Conservation (phyloP, 2,329 filamentous ascomycete genomes). For the Ophiognomonia clavigignenti-juglandacearum region DNA sequence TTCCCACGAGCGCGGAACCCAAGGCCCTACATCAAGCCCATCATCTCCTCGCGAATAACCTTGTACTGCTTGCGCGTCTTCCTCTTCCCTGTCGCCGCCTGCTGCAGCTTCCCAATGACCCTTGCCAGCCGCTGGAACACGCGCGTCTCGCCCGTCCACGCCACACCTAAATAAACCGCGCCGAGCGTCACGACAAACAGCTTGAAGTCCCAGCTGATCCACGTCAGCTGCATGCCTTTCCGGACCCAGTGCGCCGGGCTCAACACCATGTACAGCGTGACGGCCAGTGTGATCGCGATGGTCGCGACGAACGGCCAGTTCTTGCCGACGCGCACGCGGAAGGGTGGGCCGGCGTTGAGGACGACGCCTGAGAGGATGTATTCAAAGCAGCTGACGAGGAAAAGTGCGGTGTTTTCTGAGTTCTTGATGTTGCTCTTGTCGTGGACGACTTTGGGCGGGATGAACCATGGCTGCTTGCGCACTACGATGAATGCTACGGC, state of each 20-base stretch:
- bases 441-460: conserved; percentile 70
- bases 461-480: conserved; percentile 77
- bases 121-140: conserved; percentile 67
- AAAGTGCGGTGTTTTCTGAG: conserved; percentile 88
- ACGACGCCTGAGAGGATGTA: conserved; percentile 90
- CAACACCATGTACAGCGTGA: conserved; percentile 78
- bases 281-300: conserved; percentile 60
- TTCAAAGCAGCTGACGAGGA: conserved; percentile 87
- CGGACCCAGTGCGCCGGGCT: conserved; percentile 65
- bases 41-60: conserved; percentile 66
- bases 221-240: conserved; percentile 79
- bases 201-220: conserved; percentile 68
- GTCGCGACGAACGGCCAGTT: conserved; percentile 86
- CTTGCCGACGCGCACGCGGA: conserved; percentile 70
- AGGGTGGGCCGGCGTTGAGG: conserved; percentile 85
- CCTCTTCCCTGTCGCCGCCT: conserved; percentile 49
- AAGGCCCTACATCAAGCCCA: conserved; percentile 24
- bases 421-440: conserved; percentile 84
- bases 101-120: conserved; percentile 57
- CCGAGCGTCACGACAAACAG: conserved; percentile 68
- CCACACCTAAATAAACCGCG: conserved; percentile 59
- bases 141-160: conserved; percentile 68
- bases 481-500: conserved; percentile 69
- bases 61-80: conserved; percentile 92
- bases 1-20: background rate